These are phyloP conservation scores for Hypericum androsaemum DNA, from an alignment of 345 rosid genomes.

Conservation along the genomic window DNA sequence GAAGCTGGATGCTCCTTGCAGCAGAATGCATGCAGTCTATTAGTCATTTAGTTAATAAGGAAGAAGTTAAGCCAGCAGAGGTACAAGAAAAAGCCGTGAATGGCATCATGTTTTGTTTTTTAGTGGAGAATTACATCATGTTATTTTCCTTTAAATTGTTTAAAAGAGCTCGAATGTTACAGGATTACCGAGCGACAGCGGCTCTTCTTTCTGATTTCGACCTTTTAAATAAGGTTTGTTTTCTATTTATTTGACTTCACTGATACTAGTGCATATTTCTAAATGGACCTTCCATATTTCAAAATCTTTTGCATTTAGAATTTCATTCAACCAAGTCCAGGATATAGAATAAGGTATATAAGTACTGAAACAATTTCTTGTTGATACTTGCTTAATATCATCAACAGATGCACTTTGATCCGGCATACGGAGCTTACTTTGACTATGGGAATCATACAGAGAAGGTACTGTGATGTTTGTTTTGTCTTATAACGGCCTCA, in stretches of 20 bases:
- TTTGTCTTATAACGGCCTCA: conserved; percentile 1
- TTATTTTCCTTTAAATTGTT: conserved; percentile 8
- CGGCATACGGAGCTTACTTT: conserved; percentile 62
- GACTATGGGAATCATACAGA: conserved; percentile 94
- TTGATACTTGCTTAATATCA: not conserved
- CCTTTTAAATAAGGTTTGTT: conserved; percentile 62
- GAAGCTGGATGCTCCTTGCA: conserved; percentile 96
- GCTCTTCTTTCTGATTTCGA: conserved; percentile 72
- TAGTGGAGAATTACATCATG: not conserved
- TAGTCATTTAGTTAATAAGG: conserved; percentile 33
- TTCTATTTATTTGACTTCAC: conserved; percentile 5
- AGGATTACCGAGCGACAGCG: conserved; percentile 51
- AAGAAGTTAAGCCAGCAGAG: conserved; percentile 24
- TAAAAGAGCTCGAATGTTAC: conserved; percentile 20
- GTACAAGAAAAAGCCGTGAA: conserved; percentile 19
- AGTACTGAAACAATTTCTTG: no score
- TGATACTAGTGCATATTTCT: not conserved
- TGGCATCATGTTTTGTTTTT: no score
- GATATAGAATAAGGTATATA: no score
- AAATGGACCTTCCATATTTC: not conserved
- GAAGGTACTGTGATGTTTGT: conserved; percentile 34
- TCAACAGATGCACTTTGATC: conserved; percentile 79
- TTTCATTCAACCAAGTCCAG: no score
- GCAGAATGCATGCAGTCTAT: conserved; percentile 80
- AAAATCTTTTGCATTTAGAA: not conserved